Evolutionary conservation across 2,329 filamentous ascomycete species (phyloP).

Genomic region (Talaromyces sp.): DNA sequence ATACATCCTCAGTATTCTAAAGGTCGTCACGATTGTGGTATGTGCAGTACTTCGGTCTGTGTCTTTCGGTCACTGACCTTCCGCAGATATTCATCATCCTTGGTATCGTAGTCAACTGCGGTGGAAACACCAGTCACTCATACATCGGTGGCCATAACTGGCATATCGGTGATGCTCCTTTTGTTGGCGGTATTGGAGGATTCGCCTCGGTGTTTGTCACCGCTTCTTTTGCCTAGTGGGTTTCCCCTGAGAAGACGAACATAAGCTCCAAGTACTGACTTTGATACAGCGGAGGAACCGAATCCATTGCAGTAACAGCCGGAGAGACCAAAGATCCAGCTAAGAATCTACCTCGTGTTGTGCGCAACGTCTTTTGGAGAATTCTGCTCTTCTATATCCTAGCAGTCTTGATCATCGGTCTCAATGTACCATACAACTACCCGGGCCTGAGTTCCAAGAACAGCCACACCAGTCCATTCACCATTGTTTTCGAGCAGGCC

Average conservation of each 20-base stretch:
- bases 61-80: background rate
- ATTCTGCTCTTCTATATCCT: slow-evolving; percentile 56
- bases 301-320: slow-evolving; percentile 64
- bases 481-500: slow-evolving; percentile 59
- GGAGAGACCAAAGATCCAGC: slow-evolving; percentile 64
- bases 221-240: slow-evolving; percentile 58
- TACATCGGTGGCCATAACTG: slow-evolving; percentile 61
- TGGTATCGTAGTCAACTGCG: slow-evolving; percentile 59
- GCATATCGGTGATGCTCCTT: slow-evolving; percentile 59
- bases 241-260: background rate
- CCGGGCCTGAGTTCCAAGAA: slow-evolving; percentile 43
- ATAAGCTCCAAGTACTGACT: slow-evolving; percentile 18
- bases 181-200: slow-evolving; percentile 63
- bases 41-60: slow-evolving; percentile 30
- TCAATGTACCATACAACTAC: slow-evolving; percentile 59
- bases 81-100: slow-evolving; percentile 59
- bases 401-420: slow-evolving; percentile 54
- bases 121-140: slow-evolving; percentile 52
- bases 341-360: slow-evolving; percentile 59
- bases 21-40: slow-evolving; percentile 43
- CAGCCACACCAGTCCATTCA: slow-evolving; percentile 54
- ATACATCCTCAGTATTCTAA: slow-evolving; percentile 43
- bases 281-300: slow-evolving; percentile 52
- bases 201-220: slow-evolving; percentile 64
- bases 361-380: slow-evolving; percentile 65